Evolutionary conservation across 345 rosid species (phyloP).

Genomic region (Aegle marmelos): DNA sequence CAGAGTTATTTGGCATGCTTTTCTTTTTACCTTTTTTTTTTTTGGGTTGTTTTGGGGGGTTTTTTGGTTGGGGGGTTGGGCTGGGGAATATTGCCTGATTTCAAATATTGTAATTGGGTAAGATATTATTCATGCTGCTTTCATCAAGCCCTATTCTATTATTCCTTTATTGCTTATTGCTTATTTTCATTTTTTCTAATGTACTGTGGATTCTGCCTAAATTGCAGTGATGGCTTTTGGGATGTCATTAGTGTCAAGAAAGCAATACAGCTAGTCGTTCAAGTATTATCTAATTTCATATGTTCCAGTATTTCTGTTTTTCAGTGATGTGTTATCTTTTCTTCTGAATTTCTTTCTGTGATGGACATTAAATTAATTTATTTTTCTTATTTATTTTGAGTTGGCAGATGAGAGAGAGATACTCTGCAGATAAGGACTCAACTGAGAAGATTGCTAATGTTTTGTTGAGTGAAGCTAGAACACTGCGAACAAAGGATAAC

Average conservation of each 20-base stretch:
- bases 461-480: conserved; percentile 78
- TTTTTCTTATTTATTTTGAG: neutral
- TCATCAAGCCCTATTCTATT: neutral
- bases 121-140: neutral
- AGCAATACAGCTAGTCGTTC: conserved; percentile 64
- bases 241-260: conserved; percentile 75
- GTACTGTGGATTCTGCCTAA: neutral
- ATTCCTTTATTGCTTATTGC: neutral
- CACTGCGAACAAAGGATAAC: conserved; percentile 88
- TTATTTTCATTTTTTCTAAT: conserved; percentile 6
- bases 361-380: neutral
- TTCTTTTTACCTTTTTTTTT: neutral
- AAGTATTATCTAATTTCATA: conserved; percentile 45
- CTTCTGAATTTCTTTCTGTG: neutral
- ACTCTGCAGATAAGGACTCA: conserved; percentile 29
- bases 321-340: neutral
- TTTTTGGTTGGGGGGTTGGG: too few relatives aligned
- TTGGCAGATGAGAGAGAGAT: conserved; percentile 56
- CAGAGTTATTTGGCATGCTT: neutral
- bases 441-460: conserved; percentile 75
- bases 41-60: too few relatives aligned
- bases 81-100: neutral
- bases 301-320: neutral
- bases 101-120: neutral
- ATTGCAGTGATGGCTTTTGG: conserved; percentile 92